A percentile compares a stretch with the other conserved stretches of the same genome.
Conservation (phyloP, 805 yeast genomes). For the Ogataea minuta region DNA sequence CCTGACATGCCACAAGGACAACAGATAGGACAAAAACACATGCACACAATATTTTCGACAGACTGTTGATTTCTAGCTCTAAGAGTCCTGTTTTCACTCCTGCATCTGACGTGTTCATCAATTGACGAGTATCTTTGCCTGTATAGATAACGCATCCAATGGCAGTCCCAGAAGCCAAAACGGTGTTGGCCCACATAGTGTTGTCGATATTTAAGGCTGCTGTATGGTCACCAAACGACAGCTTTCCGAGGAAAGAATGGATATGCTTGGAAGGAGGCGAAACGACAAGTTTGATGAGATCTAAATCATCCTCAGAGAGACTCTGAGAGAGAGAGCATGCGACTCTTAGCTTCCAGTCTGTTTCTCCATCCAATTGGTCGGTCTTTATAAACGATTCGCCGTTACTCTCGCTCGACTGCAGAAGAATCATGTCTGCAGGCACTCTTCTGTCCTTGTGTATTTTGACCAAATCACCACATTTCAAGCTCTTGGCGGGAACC, state of each 20-base stretch:
- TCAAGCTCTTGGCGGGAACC: conserved; percentile 59
- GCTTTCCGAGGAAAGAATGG: conserved; percentile 74
- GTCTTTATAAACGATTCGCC: conserved; percentile 95
- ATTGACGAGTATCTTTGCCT: conserved; percentile 91
- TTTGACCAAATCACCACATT: conserved; percentile 83
- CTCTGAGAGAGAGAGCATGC: conserved; percentile 74
- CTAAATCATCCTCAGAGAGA: conserved; percentile 48
- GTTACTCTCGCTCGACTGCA: conserved; percentile 74
- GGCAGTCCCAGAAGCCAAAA: conserved; percentile 89
- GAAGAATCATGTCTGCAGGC: conserved; percentile 88
- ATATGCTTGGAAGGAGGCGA: conserved; percentile 84
- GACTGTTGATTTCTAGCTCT: conserved; percentile 84
- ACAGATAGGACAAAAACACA: conserved; percentile 80
- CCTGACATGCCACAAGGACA: conserved; percentile 75
- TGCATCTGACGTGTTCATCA: conserved; percentile 84
- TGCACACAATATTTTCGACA: conserved; percentile 84
- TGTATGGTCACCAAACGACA: conserved; percentile 56
- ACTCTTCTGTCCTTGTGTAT: conserved; percentile 79
- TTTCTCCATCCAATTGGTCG: conserved; percentile 97
- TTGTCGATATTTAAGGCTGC: conserved; percentile 80
- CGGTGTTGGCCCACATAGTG: conserved; percentile 98
- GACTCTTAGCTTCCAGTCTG: conserved; percentile 94
- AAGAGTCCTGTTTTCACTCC: conserved; percentile 87
- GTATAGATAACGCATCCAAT: conserved; percentile 87
- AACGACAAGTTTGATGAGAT: conserved; percentile 58